Percentiles rank a stretch among this genome's conserved stretches.
These are phyloP conservation scores for Cyclocybe cylindracea DNA, from an alignment of 768 basidiomycete species.

Conservation along the genomic window DNA sequence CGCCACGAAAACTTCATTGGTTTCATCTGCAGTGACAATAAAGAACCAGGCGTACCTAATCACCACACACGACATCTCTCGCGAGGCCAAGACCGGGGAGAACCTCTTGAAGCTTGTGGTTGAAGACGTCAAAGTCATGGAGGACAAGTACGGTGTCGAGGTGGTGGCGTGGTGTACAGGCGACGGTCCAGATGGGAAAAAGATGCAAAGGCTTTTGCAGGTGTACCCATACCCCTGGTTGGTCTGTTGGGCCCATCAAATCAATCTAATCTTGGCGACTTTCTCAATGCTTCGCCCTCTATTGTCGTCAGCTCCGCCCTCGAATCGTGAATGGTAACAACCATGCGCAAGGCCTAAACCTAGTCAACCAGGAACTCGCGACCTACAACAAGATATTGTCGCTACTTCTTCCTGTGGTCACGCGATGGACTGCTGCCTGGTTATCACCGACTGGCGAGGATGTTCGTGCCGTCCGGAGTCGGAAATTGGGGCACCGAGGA, in stretches of 20 bases:
- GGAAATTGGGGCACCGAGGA: too few species aligned
- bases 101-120: constrained; percentile 21
- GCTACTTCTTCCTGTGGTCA: constrained; percentile 29
- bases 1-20: constrained; percentile 21
- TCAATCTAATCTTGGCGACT: constrained; percentile 37
- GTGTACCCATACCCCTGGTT: constrained; percentile 8
- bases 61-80: constrained; percentile 21
- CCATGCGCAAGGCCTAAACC: constrained; percentile 27
- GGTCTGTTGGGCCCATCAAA: constrained; percentile 29
- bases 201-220: constrained; percentile 17
- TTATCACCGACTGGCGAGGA: too few species aligned
- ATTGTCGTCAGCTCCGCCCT: constrained; percentile 19
- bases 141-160: constrained; percentile 13
- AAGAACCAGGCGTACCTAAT: constrained; percentile 22
- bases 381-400: constrained; percentile 10
- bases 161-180: constrained; percentile 25
- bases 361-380: constrained; percentile 24
- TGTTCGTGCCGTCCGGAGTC: too few species aligned
- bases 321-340: constrained; percentile 32
- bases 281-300: constrained; percentile 15
- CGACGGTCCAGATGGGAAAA: constrained; percentile 23
- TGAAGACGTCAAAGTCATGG: constrained; percentile 21
- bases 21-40: constrained; percentile 24
- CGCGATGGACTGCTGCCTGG: constrained; percentile 32
- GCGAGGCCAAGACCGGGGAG: constrained; percentile 23